Evolutionary conservation across 208 protist genomes (phyloP).

Genomic region (Trypanosoma melophagium): DNA sequence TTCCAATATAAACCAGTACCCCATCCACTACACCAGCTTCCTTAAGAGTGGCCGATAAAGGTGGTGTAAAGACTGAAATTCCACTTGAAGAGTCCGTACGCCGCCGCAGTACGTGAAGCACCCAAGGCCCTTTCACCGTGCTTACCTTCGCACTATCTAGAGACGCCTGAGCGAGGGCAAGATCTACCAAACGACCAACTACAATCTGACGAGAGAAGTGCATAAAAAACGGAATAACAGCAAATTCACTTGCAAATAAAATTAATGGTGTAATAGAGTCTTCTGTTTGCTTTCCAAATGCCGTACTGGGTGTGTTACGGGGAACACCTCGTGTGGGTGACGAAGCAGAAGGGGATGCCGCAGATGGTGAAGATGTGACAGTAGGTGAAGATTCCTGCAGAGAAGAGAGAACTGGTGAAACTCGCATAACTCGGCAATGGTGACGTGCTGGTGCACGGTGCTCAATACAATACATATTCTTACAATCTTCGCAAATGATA

Average conservation of each 20-base stretch:
- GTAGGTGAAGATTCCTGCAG: not conserved
- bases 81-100: slow-evolving; percentile 18
- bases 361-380: not conserved
- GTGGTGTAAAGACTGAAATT: slow-evolving; percentile 5
- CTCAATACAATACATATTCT: slow-evolving; percentile 66
- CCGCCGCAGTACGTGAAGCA: slow-evolving; percentile 45
- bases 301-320: slow-evolving; percentile 54
- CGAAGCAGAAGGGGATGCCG: not conserved
- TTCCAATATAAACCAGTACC: slow-evolving; percentile 18
- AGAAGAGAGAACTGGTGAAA: slow-evolving; percentile 11
- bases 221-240: slow-evolving; percentile 76
- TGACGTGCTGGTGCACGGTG: slow-evolving; percentile 64
- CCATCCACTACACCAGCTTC: slow-evolving; percentile 9
- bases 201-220: slow-evolving; percentile 48
- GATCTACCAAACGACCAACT: slow-evolving; percentile 67
- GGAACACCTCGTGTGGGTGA: slow-evolving; percentile 34
- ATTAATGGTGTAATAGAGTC: slow-evolving; percentile 68
- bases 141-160: slow-evolving; percentile 38
- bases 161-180: slow-evolving; percentile 51
- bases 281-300: slow-evolving; percentile 65
- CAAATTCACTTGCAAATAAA: slow-evolving; percentile 39
- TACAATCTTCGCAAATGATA: slow-evolving; percentile 62
- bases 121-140: slow-evolving; percentile 35
- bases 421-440: slow-evolving; percentile 35
- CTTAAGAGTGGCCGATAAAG: slow-evolving; percentile 12